Evolutionary conservation across 2,329 filamentous ascomycete genomes (phyloP).

Genomic region (Fusarium sulawesiense): DNA sequence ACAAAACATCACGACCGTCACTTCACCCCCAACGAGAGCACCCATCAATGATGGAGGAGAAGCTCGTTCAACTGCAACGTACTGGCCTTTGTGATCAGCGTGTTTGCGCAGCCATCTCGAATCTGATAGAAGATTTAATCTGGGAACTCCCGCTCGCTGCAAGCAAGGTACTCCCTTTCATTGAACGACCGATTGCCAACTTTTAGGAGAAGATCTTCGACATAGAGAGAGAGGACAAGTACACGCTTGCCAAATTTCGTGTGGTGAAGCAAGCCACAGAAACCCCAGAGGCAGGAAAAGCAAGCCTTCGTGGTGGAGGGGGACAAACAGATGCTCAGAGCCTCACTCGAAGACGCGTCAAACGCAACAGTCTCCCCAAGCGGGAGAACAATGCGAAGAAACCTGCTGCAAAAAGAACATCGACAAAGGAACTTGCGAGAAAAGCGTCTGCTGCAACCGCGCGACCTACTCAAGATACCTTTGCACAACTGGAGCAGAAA

Average conservation of each 20-base stretch:
- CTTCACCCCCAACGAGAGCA: not conserved
- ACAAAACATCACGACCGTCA: not conserved
- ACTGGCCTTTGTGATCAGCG: not conserved
- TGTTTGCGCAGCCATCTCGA: not conserved
- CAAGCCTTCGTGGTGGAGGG: not conserved
- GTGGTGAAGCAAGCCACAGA: not conserved
- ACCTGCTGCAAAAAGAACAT: no score
- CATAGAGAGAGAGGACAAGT: not conserved
- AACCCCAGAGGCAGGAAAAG: not conserved
- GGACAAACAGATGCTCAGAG: no score
- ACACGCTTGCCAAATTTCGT: no score
- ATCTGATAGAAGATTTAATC: not conserved
- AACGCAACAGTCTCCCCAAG: not conserved
- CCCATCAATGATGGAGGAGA: not conserved
- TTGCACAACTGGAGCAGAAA: no score
- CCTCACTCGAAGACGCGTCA: not conserved
- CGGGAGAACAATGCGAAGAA: no score
- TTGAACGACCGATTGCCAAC: not conserved
- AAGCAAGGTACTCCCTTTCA: not conserved
- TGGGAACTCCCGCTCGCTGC: not conserved
- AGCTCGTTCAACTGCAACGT: not conserved
- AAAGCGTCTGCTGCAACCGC: not conserved
- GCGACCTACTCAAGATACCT: not conserved
- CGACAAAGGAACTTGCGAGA: no score
- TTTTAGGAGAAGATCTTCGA: not conserved